phyloP scores from a whole-genome alignment of 257 asterid species.

The Sherardia arvensis region DNA sequence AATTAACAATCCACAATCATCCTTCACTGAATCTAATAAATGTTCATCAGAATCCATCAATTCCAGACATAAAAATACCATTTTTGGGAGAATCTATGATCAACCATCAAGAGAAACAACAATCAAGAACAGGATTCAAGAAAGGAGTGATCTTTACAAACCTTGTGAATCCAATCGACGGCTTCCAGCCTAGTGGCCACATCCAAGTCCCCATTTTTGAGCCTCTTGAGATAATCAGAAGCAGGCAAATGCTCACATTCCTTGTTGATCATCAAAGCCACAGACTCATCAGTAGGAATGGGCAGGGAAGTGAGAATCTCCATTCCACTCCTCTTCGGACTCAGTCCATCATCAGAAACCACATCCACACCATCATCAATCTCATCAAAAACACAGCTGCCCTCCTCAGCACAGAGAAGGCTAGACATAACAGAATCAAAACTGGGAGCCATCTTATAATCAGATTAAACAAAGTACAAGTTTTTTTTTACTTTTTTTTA shows the following conservation, averaged over 20 bases:
- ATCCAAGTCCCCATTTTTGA: constrained; percentile 36
- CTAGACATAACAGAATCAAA: constrained; percentile 24
- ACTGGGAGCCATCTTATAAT: constrained; percentile 32
- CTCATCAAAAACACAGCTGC: constrained; percentile 21
- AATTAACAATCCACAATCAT: background rate
- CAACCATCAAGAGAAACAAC: background rate
- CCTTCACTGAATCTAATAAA: background rate
- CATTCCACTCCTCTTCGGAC: constrained; percentile 16
- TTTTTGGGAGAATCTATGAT: background rate
- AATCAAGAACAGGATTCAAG: background rate
- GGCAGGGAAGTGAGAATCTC: constrained; percentile 23
- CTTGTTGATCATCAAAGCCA: constrained; percentile 26
- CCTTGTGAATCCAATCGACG: constrained; percentile 40
- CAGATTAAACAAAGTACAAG: background rate
- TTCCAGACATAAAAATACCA: background rate
- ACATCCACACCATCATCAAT: constrained; percentile 12
- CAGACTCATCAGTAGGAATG: constrained; percentile 28
- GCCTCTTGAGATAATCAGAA: constrained; percentile 28
- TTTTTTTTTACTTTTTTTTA: background rate
- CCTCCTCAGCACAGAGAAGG: constrained; percentile 36
- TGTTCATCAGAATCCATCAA: background rate
- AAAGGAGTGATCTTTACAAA: constrained; percentile 14
- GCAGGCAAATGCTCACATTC: constrained; percentile 35
- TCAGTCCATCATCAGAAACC: constrained; percentile 16
- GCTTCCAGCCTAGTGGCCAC: constrained; percentile 26